These are phyloP conservation scores for Arxiozyma heterogenica DNA, from an alignment of 1,139 yeast genomes.

Conservation along the genomic window DNA sequence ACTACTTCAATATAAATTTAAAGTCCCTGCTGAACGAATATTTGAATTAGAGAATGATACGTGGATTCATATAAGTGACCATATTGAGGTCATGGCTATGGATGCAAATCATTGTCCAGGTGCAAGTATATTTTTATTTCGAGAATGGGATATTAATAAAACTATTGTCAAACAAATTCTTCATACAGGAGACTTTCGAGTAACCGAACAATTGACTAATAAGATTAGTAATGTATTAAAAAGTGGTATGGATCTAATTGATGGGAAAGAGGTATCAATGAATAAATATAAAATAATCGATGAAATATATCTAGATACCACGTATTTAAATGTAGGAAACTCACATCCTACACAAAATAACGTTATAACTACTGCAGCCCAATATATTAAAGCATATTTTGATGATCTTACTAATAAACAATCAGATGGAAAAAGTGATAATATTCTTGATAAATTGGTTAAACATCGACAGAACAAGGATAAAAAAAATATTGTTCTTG, in stretches of 20 bases:
- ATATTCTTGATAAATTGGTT: not conserved
- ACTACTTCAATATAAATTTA: conserved; percentile 45
- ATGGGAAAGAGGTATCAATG: not conserved
- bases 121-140: conserved; percentile 69
- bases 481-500: conserved; percentile 42
- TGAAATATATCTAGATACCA: conserved; percentile 73
- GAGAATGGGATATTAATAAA: conserved; percentile 31
- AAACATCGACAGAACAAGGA: conserved; percentile 20
- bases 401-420: conserved; percentile 2
- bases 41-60: conserved; percentile 40
- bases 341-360: conserved; percentile 68
- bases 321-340: conserved; percentile 68
- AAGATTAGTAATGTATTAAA: not conserved
- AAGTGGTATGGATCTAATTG: too few species aligned
- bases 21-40: conserved; percentile 42
- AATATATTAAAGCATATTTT: conserved; percentile 36
- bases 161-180: conserved; percentile 32
- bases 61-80: conserved; percentile 34
- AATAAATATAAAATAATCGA: conserved; percentile 33
- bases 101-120: conserved; percentile 98
- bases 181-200: conserved; percentile 93
- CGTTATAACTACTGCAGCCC: conserved; percentile 52
- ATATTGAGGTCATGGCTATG: conserved; percentile 50
- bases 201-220: conserved; percentile 32
- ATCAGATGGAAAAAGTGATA: not conserved